These are phyloP conservation scores for Ampelocalamus luodianensis DNA, from an alignment of 176 grass and related monocot genomes.

Conservation along the genomic window DNA sequence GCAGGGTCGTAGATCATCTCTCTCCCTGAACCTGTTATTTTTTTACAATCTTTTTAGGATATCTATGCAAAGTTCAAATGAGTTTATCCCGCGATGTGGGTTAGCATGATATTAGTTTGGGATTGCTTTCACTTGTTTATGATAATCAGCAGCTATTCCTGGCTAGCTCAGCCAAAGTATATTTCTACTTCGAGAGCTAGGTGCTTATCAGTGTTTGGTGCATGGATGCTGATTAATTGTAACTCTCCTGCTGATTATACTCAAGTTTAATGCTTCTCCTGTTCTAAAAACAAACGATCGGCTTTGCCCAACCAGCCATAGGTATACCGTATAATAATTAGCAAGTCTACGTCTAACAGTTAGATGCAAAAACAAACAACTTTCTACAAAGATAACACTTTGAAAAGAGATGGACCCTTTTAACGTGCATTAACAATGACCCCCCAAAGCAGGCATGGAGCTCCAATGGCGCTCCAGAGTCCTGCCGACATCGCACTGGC, in stretches of 20 bases:
- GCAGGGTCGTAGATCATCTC: neutral
- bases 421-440: conserved; percentile 46
- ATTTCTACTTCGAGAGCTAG: neutral
- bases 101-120: neutral
- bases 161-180: neutral
- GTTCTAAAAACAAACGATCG: neutral
- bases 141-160: neutral
- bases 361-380: no score
- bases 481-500: conserved; percentile 18
- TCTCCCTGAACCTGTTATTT: neutral
- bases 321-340: no score
- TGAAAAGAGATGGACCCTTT: no score
- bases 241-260: neutral
- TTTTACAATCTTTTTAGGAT: neutral
- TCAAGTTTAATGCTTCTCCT: neutral
- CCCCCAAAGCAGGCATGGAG: neutral
- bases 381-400: no score
- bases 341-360: no score
- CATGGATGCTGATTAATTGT: neutral
- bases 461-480: conserved; percentile 20
- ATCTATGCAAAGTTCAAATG: neutral
- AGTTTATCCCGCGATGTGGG: neutral
- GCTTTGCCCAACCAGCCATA: neutral
- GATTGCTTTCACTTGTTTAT: neutral
- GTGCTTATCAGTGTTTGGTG: neutral